Conservation (phyloP, 176 grass and related monocot species). For the Areca catechu region DNA sequence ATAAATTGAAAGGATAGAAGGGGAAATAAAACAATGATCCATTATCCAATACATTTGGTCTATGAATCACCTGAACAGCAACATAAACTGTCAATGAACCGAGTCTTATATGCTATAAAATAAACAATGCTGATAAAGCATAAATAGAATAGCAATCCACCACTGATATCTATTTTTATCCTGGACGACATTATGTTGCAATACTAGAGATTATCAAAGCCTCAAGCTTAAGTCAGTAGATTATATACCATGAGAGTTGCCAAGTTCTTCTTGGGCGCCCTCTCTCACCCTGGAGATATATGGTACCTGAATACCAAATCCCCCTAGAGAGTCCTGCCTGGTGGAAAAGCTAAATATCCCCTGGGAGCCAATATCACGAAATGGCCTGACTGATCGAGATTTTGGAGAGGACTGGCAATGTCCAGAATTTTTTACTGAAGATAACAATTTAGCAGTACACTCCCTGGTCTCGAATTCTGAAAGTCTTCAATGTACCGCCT, state of each 20-base stretch:
- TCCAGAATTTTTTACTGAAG: constrained; percentile 29
- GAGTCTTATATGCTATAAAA: too few species aligned
- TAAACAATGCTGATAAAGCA: too few species aligned
- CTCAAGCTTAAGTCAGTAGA: too few species aligned
- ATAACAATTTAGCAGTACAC: constrained; percentile 32
- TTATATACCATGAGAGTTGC: constrained; percentile 48
- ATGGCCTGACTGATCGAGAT: constrained; percentile 15
- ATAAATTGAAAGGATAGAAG: too few species aligned
- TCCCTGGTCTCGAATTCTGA: constrained; percentile 51
- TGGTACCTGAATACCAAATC: constrained; percentile 71
- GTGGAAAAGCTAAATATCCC: constrained; percentile 35
- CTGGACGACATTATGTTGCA: too few species aligned
- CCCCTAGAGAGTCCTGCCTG: constrained; percentile 70
- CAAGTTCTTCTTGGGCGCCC: constrained; percentile 71
- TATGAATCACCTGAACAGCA: too few species aligned
- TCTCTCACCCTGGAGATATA: constrained; percentile 74
- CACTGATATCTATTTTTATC: too few species aligned
- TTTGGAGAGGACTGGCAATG: constrained; percentile 35
- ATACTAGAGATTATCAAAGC: too few species aligned
- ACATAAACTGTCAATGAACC: too few species aligned
- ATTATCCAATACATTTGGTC: too few species aligned
- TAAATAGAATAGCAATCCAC: too few species aligned
- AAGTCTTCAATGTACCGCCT: constrained; percentile 92
- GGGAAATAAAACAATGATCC: too few species aligned
- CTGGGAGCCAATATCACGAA: constrained; percentile 29